These are phyloP conservation scores for Sarocladiaceae sp. DNA, from an alignment of 2,329 filamentous ascomycete genomes.

Conservation along the genomic window DNA sequence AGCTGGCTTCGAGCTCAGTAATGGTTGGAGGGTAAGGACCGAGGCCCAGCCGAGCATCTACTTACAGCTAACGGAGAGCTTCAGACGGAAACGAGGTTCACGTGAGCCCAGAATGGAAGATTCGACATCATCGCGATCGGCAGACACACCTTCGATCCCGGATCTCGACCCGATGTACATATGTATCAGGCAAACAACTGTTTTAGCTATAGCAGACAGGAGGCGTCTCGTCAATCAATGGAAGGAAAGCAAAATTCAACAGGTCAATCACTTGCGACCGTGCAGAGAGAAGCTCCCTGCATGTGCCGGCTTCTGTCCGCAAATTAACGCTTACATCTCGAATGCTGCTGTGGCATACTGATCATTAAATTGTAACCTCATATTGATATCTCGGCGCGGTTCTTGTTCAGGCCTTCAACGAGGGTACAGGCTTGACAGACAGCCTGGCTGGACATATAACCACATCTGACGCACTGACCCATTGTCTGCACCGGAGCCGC, in stretches of 20 bases:
- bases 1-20: conserved; percentile 55
- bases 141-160: too few relatives aligned
- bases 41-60: not conserved
- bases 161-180: too few relatives aligned
- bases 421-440: conserved; percentile 92
- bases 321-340: too few relatives aligned
- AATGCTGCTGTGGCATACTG: conserved; percentile 10
- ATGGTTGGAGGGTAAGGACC: conserved; percentile 54
- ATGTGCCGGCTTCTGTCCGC: too few relatives aligned
- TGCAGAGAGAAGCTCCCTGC: too few relatives aligned
- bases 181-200: conserved; percentile 6
- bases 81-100: conserved; percentile 48
- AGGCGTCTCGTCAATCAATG: conserved; percentile 2
- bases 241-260: too few relatives aligned
- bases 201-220: not conserved
- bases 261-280: too few relatives aligned
- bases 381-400: conserved; percentile 52
- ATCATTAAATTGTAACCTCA: conserved; percentile 22
- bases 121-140: not conserved
- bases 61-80: too few relatives aligned
- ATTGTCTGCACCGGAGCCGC: conserved; percentile 59
- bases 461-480: conserved; percentile 79
- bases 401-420: conserved; percentile 86
- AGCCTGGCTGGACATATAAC: conserved; percentile 90
- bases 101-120: conserved; percentile 23